Evolutionary conservation across 257 asterid genomes (phyloP).

Genomic region (Gentiana straminea): DNA sequence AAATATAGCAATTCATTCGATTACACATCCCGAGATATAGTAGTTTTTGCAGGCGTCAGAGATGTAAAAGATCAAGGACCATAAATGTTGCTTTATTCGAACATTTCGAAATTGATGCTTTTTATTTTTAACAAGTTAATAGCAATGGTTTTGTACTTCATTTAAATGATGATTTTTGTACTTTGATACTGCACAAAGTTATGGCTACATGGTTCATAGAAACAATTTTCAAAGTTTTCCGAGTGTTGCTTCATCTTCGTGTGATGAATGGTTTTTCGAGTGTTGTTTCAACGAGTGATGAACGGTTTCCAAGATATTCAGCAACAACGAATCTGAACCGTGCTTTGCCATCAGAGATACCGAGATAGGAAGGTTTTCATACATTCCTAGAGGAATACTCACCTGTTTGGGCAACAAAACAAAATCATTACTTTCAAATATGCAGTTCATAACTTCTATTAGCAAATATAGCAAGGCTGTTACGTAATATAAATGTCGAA

Average conservation of each 20-base stretch:
- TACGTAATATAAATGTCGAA: not conserved
- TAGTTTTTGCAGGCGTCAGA: no score
- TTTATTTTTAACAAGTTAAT: no score
- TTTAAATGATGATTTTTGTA: no score
- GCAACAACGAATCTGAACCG: constrained; percentile 67
- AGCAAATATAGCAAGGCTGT: not conserved
- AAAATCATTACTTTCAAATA: constrained; percentile 2
- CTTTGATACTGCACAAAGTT: no score
- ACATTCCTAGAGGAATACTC: constrained; percentile 65
- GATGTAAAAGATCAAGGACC: no score
- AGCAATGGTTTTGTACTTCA: no score
- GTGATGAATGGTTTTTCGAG: constrained; percentile 1
- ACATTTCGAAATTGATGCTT: no score
- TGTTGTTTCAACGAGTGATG: constrained; percentile 26
- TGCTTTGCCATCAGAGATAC: constrained; percentile 76
- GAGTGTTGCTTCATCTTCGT: constrained; percentile 13
- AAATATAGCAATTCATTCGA: no score
- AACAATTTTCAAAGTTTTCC: constrained; percentile 7
- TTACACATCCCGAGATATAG: no score
- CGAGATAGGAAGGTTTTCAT: constrained; percentile 56
- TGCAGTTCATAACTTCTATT: not conserved
- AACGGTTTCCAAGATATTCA: constrained; percentile 39
- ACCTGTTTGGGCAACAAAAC: constrained; percentile 30
- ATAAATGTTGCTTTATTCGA: no score
- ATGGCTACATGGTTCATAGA: not conserved